Percentiles rank a stretch among this genome's conserved stretches.
These are phyloP conservation scores for Carallia brachiata DNA, from an alignment of 345 rosid genomes.

Conservation along the genomic window DNA sequence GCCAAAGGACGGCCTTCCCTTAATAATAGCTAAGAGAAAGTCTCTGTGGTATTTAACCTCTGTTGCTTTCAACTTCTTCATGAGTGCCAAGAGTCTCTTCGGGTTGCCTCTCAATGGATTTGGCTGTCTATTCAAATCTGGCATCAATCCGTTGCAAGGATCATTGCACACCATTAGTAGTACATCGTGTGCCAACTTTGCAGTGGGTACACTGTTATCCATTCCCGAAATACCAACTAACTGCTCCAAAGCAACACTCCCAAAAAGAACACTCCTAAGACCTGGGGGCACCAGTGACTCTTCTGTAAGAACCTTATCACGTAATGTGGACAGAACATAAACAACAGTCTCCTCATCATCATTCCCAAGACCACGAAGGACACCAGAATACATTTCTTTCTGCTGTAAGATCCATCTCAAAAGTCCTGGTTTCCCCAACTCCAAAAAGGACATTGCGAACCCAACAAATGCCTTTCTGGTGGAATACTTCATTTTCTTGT, in stretches of 20 bases:
- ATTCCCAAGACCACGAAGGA: slow-evolving; percentile 64
- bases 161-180: slow-evolving; percentile 72
- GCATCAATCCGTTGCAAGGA: slow-evolving; percentile 89
- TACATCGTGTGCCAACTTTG: slow-evolving; percentile 65
- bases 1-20: slow-evolving; percentile 64
- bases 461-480: slow-evolving; percentile 67
- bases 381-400: slow-evolving; percentile 76
- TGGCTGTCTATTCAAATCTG: slow-evolving; percentile 53
- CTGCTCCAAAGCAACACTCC: slow-evolving; percentile 71
- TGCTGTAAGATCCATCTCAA: slow-evolving; percentile 75
- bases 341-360: slow-evolving; percentile 66
- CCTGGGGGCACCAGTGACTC: slow-evolving; percentile 75
- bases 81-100: slow-evolving; percentile 62
- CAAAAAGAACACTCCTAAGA: slow-evolving; percentile 89
- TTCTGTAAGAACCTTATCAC: slow-evolving; percentile 55
- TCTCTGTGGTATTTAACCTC: slow-evolving; percentile 68
- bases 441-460: slow-evolving; percentile 87
- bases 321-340: slow-evolving; percentile 64
- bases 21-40: slow-evolving; percentile 71
- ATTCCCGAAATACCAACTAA: slow-evolving; percentile 63
- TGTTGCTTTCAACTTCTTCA: slow-evolving; percentile 80
- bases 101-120: slow-evolving; percentile 66
- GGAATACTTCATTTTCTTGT: slow-evolving; percentile 44
- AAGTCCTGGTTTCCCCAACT: slow-evolving; percentile 74
- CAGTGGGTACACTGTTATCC: slow-evolving; percentile 49